These are phyloP conservation scores for Breviolum minutum DNA, from an alignment of 73 alveolate genomes.

Conservation along the genomic window DNA sequence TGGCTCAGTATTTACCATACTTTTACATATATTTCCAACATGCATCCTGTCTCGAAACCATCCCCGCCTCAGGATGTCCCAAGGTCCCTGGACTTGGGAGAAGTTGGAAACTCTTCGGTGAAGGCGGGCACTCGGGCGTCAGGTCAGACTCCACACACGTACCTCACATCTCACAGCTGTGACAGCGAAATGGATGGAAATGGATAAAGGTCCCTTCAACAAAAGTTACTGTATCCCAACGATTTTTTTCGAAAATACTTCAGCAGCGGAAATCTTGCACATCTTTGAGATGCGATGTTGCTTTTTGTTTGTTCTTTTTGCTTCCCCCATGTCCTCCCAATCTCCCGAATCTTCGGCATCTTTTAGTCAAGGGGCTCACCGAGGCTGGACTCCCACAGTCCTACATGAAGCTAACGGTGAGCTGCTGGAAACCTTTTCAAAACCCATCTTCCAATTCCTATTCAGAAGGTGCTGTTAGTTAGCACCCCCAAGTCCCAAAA, in stretches of 20 bases:
- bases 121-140: neutral
- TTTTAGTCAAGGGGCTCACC: too few relatives aligned
- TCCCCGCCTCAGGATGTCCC: conserved; percentile 4
- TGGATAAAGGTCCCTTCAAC: too few relatives aligned
- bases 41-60: neutral
- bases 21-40: too few relatives aligned
- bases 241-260: too few relatives aligned
- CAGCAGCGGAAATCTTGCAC: neutral
- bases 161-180: neutral
- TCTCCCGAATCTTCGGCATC: neutral
- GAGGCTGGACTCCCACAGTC: too few relatives aligned
- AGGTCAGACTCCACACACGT: neutral
- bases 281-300: too few relatives aligned
- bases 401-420: too few relatives aligned
- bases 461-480: neutral
- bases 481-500: too few relatives aligned
- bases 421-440: neutral
- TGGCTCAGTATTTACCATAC: too few relatives aligned
- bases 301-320: neutral
- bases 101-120: neutral
- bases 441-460: neutral
- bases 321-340: neutral
- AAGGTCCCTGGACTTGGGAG: conserved; percentile 14
- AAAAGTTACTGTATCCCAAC: too few relatives aligned
- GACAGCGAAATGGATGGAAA: too few relatives aligned